These are phyloP conservation scores for Phalaenopsis hybrid DNA, from an alignment of 116 monocot genomes.

Conservation along the genomic window DNA sequence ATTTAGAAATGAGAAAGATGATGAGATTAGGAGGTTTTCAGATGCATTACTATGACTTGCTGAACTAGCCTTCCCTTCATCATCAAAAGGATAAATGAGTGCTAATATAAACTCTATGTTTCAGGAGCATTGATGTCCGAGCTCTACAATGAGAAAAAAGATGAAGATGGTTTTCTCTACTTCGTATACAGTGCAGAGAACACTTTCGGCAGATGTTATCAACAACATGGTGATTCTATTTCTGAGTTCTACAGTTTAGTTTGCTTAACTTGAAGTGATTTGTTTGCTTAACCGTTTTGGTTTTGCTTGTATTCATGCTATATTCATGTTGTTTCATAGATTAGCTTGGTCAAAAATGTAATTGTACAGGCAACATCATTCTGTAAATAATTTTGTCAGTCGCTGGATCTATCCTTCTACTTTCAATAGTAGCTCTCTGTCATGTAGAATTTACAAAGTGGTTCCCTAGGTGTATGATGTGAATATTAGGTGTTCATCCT, in stretches of 20 bases:
- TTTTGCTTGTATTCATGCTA: background rate
- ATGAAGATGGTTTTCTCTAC: slow-evolving; percentile 45
- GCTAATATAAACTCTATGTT: background rate
- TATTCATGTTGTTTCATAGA: background rate
- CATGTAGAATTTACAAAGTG: no score
- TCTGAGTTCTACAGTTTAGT: background rate
- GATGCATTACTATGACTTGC: no score
- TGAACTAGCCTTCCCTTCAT: no score
- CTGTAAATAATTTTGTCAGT: background rate
- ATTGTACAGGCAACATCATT: background rate
- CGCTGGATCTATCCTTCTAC: no score
- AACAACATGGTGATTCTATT: background rate
- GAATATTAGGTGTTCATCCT: no score
- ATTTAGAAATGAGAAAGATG: no score
- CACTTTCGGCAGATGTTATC: slow-evolving; percentile 8
- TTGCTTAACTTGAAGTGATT: background rate
- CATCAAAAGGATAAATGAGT: background rate
- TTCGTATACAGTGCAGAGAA: slow-evolving; percentile 17
- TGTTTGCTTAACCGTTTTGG: background rate
- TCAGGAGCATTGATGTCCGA: slow-evolving; percentile 27
- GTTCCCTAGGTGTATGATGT: no score
- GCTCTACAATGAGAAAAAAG: slow-evolving; percentile 39
- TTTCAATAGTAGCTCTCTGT: no score
- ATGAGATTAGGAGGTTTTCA: no score
- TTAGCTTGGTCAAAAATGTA: background rate